Conservation (phyloP, 148 eudicot species). For the Vaccinium myrtillus region DNA sequence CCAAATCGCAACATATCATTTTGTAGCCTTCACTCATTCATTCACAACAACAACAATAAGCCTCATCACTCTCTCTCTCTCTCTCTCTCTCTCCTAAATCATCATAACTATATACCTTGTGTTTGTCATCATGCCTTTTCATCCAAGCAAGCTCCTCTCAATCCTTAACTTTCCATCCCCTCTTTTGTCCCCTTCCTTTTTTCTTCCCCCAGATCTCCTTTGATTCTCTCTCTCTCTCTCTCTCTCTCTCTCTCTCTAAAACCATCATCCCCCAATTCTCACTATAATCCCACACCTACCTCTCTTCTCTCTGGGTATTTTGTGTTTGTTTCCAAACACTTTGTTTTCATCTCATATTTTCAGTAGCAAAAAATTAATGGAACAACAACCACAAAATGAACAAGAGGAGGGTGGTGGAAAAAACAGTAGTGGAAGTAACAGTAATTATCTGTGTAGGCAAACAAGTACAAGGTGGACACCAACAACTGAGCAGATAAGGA, state of each 20-base stretch:
- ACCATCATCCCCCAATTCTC: too few relatives aligned
- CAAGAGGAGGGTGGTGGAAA: conserved; percentile 27
- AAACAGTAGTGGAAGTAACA: conserved; percentile 21
- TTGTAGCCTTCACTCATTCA: conserved; percentile 37
- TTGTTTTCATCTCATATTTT: conserved; percentile 11
- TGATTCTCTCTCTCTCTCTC: too few relatives aligned
- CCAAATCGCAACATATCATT: conserved; percentile 1
- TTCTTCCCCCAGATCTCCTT: conserved; percentile 27
- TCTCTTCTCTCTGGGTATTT: conserved; percentile 24
- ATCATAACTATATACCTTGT: conserved; percentile 10
- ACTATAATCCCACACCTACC: too few relatives aligned
- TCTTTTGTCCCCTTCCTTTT: conserved; percentile 89
- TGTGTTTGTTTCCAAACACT: background rate
- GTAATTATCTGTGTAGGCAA: conserved; percentile 60
- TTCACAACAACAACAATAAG: background rate
- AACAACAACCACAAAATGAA: conserved; percentile 25
- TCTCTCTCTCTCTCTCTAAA: too few relatives aligned
- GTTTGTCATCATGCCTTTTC: conserved; percentile 45
- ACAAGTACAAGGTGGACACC: conserved; percentile 80
- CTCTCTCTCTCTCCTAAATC: background rate
- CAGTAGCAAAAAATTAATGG: conserved; percentile 30
- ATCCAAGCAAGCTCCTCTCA: conserved; percentile 59
- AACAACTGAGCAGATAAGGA: conserved; percentile 88
- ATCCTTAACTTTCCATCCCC: conserved; percentile 52
- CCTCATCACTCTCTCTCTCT: conserved; percentile 7